A percentile compares a stretch with the other conserved stretches of the same genome.
These are phyloP conservation scores for Pichia membranifaciens DNA, from an alignment of 805 yeast genomes.

Conservation along the genomic window DNA sequence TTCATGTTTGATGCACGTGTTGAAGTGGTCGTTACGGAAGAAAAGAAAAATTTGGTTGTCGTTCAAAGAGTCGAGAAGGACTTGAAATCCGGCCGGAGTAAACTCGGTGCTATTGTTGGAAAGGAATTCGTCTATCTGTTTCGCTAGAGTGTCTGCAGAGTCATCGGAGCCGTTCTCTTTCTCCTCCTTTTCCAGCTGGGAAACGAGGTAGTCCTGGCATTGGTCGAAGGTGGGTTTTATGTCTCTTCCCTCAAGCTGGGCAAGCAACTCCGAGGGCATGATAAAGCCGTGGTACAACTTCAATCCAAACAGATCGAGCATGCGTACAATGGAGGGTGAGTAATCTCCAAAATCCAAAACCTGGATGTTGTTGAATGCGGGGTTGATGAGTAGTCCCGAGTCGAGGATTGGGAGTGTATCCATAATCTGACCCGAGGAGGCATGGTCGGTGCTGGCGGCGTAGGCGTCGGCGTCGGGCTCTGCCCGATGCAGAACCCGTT, in stretches of 20 bases:
- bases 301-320: constrained; percentile 23
- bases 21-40: constrained; percentile 87
- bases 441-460: too few relatives aligned
- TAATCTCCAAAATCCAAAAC: constrained; percentile 21
- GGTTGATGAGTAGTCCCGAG: constrained; percentile 68
- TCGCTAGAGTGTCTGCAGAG: constrained; percentile 6
- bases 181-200: too few relatives aligned
- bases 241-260: background rate
- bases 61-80: constrained; percentile 30
- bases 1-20: constrained; percentile 45
- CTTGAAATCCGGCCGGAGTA: constrained; percentile 58
- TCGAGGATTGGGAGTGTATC: constrained; percentile 27
- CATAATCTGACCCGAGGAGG: background rate
- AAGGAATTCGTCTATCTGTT: constrained; percentile 35
- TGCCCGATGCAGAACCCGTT: background rate
- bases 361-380: constrained; percentile 45
- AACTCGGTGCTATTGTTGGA: constrained; percentile 67
- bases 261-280: constrained; percentile 1
- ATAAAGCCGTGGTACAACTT: constrained; percentile 73
- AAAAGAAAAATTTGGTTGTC: constrained; percentile 60
- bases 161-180: too few relatives aligned
- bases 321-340: constrained; percentile 16
- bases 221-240: constrained; percentile 21
- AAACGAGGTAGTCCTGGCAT: constrained; percentile 27
- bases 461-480: background rate